A percentile compares a stretch with the other conserved stretches of the same genome.
phyloP scores from a whole-genome alignment of 306 rosid genomes.

The Nissolia schottii region DNA sequence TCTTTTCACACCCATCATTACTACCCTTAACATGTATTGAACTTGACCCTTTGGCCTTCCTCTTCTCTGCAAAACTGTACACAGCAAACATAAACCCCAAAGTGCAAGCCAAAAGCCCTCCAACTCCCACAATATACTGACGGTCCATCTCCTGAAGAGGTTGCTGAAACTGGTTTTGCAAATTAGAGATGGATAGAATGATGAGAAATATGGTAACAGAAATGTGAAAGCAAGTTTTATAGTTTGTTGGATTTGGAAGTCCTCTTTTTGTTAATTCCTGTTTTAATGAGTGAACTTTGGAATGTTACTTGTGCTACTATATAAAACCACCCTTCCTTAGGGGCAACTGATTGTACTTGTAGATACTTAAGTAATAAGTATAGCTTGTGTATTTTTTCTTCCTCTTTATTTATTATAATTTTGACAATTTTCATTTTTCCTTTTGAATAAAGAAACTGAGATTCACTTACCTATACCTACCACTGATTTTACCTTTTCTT shows the following conservation, averaged over 20 bases:
- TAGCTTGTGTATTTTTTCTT: neutral
- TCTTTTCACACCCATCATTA: slow-evolving; percentile 19
- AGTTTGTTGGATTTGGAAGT: slow-evolving; percentile 6
- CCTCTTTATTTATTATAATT: neutral
- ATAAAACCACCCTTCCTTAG: neutral
- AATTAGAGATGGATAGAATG: neutral
- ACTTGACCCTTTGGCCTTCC: slow-evolving; percentile 27
- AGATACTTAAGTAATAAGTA: slow-evolving; percentile 23
- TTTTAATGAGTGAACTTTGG: neutral
- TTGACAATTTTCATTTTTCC: neutral
- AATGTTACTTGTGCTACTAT: neutral
- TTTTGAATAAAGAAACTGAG: neutral
- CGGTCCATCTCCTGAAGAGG: slow-evolving; percentile 40
- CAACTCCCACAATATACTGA: slow-evolving; percentile 40
- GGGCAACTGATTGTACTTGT: neutral
- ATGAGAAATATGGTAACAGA: neutral
- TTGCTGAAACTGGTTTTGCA: neutral
- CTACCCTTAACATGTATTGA: slow-evolving; percentile 17
- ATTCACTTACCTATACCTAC: slow-evolving; percentile 9
- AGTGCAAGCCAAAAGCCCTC: slow-evolving; percentile 39
- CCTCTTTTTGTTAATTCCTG: neutral
- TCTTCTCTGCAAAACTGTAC: slow-evolving; percentile 33
- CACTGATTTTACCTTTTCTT: neutral
- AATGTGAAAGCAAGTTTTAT: neutral
- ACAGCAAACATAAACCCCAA: slow-evolving; percentile 36